Percentiles rank a stretch among this genome's conserved stretches.
Conservation (phyloP, 768 basidiomycete genomes). For the Lactifluus subvellereus region DNA sequence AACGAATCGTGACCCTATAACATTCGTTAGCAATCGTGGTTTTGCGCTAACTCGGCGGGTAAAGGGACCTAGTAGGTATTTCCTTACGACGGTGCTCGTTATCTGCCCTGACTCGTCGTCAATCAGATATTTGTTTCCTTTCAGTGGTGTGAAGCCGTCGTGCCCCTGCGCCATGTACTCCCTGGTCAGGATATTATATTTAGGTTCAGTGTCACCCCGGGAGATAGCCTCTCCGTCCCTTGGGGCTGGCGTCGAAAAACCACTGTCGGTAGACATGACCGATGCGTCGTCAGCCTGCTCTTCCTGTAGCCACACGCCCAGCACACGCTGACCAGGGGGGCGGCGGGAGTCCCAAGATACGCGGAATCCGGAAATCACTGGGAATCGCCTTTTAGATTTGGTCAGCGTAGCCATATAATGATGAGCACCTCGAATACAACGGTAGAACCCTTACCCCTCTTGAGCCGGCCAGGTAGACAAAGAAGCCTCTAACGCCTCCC, state of each 20-base stretch:
- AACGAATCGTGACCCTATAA: conserved; percentile 65
- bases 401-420: background rate
- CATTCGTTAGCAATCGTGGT: background rate
- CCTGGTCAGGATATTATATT: conserved; percentile 78
- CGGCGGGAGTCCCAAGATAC: conserved; percentile 83
- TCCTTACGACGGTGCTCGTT: conserved; percentile 73
- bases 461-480: conserved; percentile 81
- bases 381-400: conserved; percentile 67
- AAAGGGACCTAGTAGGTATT: conserved; percentile 68
- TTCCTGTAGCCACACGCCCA: conserved; percentile 58
- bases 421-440: background rate
- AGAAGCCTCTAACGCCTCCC: conserved; percentile 71
- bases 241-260: conserved; percentile 28
- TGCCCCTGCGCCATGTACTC: conserved; percentile 82
- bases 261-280: conserved; percentile 23
- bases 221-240: conserved; percentile 50
- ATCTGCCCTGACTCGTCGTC: conserved; percentile 80
- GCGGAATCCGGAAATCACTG: conserved; percentile 76
- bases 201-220: conserved; percentile 45
- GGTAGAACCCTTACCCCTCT: conserved; percentile 57
- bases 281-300: conserved; percentile 24
- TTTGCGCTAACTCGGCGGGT: background rate
- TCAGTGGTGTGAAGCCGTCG: conserved; percentile 71
- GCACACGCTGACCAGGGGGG: conserved; percentile 63
- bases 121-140: conserved; percentile 60